These are phyloP conservation scores for Leishmania guyanensis DNA, from an alignment of 208 protist species.

Conservation along the genomic window DNA sequence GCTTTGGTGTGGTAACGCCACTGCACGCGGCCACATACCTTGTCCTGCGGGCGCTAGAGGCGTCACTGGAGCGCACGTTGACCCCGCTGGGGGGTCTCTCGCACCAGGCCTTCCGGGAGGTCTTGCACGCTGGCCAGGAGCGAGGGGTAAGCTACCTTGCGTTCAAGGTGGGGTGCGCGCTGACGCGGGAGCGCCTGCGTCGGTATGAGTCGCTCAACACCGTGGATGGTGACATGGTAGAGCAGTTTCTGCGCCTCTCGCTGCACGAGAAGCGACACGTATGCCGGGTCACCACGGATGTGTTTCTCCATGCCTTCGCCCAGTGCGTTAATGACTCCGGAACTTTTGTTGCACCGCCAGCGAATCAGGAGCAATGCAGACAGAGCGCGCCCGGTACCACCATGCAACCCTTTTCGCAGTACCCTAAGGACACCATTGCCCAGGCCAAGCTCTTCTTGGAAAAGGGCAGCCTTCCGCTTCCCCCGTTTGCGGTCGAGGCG, in stretches of 20 bases:
- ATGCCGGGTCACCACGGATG: slow-evolving; percentile 5
- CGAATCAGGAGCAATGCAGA: slow-evolving; percentile 20
- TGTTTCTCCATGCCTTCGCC: slow-evolving; percentile 3
- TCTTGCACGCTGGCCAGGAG: slow-evolving; percentile 55
- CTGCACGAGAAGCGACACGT: slow-evolving; percentile 16
- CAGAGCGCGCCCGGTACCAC: background rate
- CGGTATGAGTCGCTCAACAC: slow-evolving; percentile 24
- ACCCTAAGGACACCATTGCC: slow-evolving; percentile 4
- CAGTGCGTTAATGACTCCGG: slow-evolving; percentile 8
- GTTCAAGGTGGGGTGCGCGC: slow-evolving; percentile 9
- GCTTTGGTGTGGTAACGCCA: slow-evolving; percentile 75
- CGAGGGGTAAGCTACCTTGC: slow-evolving; percentile 37
- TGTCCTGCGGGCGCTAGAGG: slow-evolving; percentile 56
- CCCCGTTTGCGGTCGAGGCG: slow-evolving; percentile 34
- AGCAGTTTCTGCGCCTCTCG: slow-evolving; percentile 39
- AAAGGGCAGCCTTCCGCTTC: slow-evolving; percentile 30
- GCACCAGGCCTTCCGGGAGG: slow-evolving; percentile 48
- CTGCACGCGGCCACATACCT: slow-evolving; percentile 50
- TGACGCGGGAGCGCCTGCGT: slow-evolving; percentile 20
- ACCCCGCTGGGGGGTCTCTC: slow-evolving; percentile 38
- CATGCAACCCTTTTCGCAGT: slow-evolving; percentile 8
- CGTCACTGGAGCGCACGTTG: slow-evolving; percentile 29
- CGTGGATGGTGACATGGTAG: slow-evolving; percentile 56
- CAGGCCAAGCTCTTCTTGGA: slow-evolving; percentile 13
- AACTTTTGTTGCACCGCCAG: slow-evolving; percentile 5